These are phyloP conservation scores for Actinomortierella wolfii DNA, from an alignment of 371 early-diverging fungal species.

Conservation along the genomic window DNA sequence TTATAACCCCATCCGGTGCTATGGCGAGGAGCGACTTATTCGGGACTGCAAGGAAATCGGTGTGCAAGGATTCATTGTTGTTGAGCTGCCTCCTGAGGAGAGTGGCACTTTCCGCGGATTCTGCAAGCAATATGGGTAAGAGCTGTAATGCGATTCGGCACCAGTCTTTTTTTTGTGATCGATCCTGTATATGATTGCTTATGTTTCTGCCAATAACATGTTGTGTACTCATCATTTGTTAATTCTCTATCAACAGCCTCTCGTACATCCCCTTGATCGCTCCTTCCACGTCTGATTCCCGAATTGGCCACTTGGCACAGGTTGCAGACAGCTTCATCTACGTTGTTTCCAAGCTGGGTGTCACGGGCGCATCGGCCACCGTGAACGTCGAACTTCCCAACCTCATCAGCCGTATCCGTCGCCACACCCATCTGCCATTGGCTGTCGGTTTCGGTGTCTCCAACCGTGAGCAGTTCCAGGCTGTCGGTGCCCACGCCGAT, in stretches of 20 bases:
- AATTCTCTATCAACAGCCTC: conserved; percentile 51
- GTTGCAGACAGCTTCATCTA: conserved; percentile 94
- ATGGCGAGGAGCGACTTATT: conserved; percentile 87
- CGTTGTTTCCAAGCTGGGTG: conserved; percentile 92
- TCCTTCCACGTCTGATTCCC: conserved; percentile 86
- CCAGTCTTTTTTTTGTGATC: neutral
- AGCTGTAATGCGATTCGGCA: neutral
- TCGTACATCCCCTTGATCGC: conserved; percentile 95
- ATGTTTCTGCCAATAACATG: no score
- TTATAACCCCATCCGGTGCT: conserved; percentile 94
- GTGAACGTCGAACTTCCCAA: conserved; percentile 75
- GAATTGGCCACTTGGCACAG: conserved; percentile 79
- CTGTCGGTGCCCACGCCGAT: conserved; percentile 86
- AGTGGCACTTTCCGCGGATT: conserved; percentile 79
- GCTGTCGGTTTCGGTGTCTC: conserved; percentile 98
- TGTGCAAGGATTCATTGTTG: conserved; percentile 95
- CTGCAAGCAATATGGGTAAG: conserved; percentile 70
- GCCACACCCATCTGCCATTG: conserved; percentile 77
- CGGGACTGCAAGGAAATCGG: conserved; percentile 82
- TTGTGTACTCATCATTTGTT: neutral
- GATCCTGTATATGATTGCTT: no score
- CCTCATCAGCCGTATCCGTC: conserved; percentile 77
- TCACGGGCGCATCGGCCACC: conserved; percentile 79
- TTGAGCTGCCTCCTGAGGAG: conserved; percentile 97
- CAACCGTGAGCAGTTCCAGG: conserved; percentile 83